Evolutionary conservation across 2,329 filamentous ascomycete species (phyloP).

Genomic region (Paraphaeosphaeria sporulosa): DNA sequence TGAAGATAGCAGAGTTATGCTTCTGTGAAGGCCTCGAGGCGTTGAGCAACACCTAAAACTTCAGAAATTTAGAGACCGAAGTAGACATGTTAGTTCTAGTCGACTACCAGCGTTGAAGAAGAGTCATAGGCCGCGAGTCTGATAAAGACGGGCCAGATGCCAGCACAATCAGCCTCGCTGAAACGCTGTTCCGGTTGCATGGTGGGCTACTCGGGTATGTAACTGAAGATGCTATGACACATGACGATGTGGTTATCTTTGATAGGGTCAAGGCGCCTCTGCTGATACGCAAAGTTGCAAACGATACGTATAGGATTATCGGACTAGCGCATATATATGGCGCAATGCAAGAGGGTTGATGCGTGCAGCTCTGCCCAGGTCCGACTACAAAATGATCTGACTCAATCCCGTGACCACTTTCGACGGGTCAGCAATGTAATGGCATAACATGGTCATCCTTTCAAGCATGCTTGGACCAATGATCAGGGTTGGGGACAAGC

Average conservation of each 20-base stretch:
- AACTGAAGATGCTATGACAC: constrained; percentile 6
- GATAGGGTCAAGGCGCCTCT: constrained; percentile 9
- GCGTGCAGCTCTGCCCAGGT: neutral
- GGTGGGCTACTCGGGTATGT: constrained; percentile 1
- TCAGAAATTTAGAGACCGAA: constrained; percentile 1
- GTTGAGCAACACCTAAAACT: neutral
- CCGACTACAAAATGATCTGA: neutral
- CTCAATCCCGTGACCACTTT: no score
- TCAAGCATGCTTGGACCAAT: no score
- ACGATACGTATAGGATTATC: constrained; percentile 6
- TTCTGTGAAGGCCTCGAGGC: neutral
- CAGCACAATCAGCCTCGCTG: neutral
- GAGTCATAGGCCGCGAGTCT: neutral
- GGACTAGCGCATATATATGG: constrained; percentile 10
- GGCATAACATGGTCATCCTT: no score
- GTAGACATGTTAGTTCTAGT: constrained; percentile 1
- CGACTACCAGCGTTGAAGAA: constrained; percentile 9
- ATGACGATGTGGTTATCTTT: constrained; percentile 11
- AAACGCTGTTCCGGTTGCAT: constrained; percentile 7
- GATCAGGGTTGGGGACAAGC: no score
- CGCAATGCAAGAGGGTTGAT: constrained; percentile 11
- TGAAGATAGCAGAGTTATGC: neutral
- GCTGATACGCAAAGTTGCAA: constrained; percentile 2
- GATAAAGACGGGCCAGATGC: neutral
- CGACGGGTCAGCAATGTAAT: no score